Evolutionary conservation across 2,329 filamentous ascomycete genomes (phyloP).

Genomic region (Penicillium sp.): DNA sequence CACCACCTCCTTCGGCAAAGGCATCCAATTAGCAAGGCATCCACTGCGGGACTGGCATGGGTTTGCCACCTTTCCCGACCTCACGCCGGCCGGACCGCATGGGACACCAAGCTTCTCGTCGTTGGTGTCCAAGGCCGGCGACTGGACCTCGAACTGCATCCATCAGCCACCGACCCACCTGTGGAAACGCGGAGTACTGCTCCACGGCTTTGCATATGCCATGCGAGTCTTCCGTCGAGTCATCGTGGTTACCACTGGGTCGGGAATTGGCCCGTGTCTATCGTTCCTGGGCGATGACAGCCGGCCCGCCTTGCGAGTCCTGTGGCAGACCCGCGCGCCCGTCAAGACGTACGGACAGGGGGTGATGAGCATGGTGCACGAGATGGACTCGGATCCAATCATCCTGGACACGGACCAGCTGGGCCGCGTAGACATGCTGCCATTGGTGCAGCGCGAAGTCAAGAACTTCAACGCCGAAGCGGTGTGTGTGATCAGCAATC

Average conservation of each 20-base stretch:
- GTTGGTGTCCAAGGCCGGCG: conserved; percentile 65
- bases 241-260: conserved; percentile 65
- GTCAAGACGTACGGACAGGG: conserved; percentile 56
- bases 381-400: conserved; percentile 56
- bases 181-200: conserved; percentile 63
- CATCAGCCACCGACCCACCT: conserved; percentile 54
- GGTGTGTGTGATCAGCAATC: conserved; percentile 68
- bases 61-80: conserved; percentile 66
- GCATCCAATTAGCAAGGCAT: conserved; percentile 55
- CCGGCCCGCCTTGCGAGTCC: conserved; percentile 49
- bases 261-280: conserved; percentile 65
- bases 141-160: conserved; percentile 66
- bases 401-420: conserved; percentile 60
- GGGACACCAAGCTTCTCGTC: conserved; percentile 56
- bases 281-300: conserved; percentile 52
- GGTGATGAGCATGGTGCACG: conserved; percentile 52
- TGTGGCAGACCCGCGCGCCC: conserved; percentile 64
- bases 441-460: conserved; percentile 49
- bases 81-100: conserved; percentile 21
- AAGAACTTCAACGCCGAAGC: conserved; percentile 53
- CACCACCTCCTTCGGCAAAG: conserved; percentile 52
- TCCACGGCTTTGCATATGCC: conserved; percentile 62
- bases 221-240: conserved; percentile 60
- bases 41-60: conserved; percentile 68
- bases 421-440: conserved; percentile 58